Base-by-base conservation (phyloP, 805 yeast genomes). In the Monosporozyma unispora region DNA sequence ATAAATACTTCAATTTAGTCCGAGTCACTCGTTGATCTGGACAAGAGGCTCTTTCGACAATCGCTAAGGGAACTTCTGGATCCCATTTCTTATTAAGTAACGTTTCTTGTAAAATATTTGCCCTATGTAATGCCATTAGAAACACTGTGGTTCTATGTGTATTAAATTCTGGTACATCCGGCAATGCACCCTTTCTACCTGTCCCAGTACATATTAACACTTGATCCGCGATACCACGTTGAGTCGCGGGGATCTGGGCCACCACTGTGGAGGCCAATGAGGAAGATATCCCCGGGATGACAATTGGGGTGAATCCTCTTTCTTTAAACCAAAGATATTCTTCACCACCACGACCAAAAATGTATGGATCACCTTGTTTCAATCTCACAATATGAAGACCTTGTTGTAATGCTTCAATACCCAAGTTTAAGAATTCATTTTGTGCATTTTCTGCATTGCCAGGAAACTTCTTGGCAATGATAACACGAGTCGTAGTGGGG, bases 361-460 rank as follows among this genome's bases (percentile, higher is more conserved):
- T 86, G 66, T 88, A 91, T 9, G 98, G 98, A 64, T 91, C 98
- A 31, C 98, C 98, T 68, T 91, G 98, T 66, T 91, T 91, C 56
- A 91, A 75, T 51, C 98, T 74, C 2, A 91, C 95, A 1, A 91
- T 96, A 50, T 79, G 80, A 58, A 79, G 74, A 14, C 96, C 96
- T 47, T 74, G 66, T 25, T 71, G 55, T 23, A 88, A 64, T 0
- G 81, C 83, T 31, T 74, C 75, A 16, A 91, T 67, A 0, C 96
- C 97, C 54, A 82, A 64, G n/a, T 74, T 70, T 31, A 88, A 69
- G 42, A 91, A 73, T 66, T 91, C 96, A 52, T 84, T 77, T 66
- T 91, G 98, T 0, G 98, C 98, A 45, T 77, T 77, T 60, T 89
- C 96, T 1, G 98, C 97, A 63, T 91, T 91, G 1, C 98, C 98